phyloP scores from a whole-genome alignment of 495 filamentous ascomycete genomes.

The Penicillium odoratum region DNA sequence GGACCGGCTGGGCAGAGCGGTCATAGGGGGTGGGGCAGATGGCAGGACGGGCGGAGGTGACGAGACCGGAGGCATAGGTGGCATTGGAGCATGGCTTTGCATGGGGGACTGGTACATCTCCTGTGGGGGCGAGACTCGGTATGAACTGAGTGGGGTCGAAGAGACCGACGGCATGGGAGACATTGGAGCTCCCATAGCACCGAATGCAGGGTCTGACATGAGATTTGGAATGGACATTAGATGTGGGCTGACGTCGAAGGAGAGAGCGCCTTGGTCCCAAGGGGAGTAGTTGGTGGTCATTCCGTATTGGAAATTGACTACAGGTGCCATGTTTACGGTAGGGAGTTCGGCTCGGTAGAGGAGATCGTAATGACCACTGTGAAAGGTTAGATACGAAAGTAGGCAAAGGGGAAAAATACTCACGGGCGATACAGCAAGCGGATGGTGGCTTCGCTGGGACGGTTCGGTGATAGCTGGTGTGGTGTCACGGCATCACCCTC shows the following conservation, averaged over 20 bases:
- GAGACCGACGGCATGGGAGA: conserved; percentile 42
- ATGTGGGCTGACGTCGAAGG: conserved; percentile 53
- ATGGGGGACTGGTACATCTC: conserved; percentile 43
- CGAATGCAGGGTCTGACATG: conserved; percentile 44
- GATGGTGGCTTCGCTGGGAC: conserved; percentile 54
- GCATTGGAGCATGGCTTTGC: conserved; percentile 29
- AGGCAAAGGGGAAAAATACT: conserved; percentile 28
- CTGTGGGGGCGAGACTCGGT: conserved; percentile 42
- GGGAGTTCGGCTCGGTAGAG: conserved; percentile 68
- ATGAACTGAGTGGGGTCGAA: conserved; percentile 47
- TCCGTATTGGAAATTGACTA: conserved; percentile 45
- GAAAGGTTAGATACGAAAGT: conserved; percentile 8
- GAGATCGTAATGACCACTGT: conserved; percentile 89
- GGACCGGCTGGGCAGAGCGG: conserved; percentile 36
- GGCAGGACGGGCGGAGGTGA: conserved; percentile 33
- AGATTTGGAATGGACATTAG: conserved; percentile 50
- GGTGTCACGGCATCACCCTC: conserved; percentile 75
- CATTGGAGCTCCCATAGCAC: conserved; percentile 34
- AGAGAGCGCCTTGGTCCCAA: conserved; percentile 45
- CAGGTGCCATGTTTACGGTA: conserved; percentile 48
- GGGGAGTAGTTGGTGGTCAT: conserved; percentile 45
- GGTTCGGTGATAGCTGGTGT: conserved; percentile 63
- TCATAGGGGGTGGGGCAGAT: conserved; percentile 41
- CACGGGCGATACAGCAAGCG: conserved; percentile 72
- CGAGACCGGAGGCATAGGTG: conserved; percentile 29